phyloP scores from a whole-genome alignment of 805 yeast species.

The Pichia paraexigua region DNA sequence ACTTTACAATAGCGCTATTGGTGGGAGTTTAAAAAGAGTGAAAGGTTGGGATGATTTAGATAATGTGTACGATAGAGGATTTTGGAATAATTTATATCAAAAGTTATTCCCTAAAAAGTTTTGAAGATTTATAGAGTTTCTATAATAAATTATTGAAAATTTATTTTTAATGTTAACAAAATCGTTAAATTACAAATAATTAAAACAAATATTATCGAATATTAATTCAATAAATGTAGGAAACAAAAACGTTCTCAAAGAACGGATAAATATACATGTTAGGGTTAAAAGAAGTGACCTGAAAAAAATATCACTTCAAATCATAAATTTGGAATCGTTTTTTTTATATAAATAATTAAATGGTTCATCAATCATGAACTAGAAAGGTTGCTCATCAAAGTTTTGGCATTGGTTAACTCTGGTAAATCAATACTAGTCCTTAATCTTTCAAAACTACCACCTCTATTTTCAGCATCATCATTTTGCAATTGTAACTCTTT shows the following conservation, averaged over 20 bases:
- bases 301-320: not conserved
- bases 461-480: constrained; percentile 15
- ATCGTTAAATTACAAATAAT: not conserved
- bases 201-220: not conserved
- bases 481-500: constrained; percentile 10
- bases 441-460: constrained; percentile 19
- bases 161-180: not conserved
- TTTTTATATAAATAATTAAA: no score
- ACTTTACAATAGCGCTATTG: not conserved
- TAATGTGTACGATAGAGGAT: constrained; percentile 46
- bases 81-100: constrained; percentile 32
- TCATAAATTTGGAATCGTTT: not conserved
- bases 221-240: not conserved
- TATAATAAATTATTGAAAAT: not conserved
- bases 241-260: not conserved
- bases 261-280: not conserved
- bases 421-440: constrained; percentile 34
- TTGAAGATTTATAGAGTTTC: not conserved
- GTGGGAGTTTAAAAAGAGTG: constrained; percentile 9
- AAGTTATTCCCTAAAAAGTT: constrained; percentile 22
- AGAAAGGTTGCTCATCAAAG: constrained; percentile 25
- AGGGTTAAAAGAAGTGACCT: not conserved
- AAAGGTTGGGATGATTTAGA: constrained; percentile 26
- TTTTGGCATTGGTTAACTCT: constrained; percentile 30
- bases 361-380: not conserved